Conservation (phyloP, 805 yeast species). For the Kuraishia floccosa region DNA sequence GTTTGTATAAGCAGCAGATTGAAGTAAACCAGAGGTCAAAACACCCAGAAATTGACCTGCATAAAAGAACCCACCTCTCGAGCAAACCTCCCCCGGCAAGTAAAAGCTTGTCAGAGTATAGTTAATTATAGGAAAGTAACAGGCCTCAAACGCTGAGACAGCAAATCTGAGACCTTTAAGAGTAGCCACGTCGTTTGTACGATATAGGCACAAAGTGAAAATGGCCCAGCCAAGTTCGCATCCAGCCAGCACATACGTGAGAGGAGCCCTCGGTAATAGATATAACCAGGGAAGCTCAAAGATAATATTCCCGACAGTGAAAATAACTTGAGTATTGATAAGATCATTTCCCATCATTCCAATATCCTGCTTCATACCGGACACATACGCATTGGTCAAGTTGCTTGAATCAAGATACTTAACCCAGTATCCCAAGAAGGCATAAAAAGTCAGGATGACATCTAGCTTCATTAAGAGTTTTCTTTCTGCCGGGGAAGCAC, state of each 20-base stretch:
- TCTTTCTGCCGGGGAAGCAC: slow-evolving; percentile 18
- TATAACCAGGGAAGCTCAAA: slow-evolving; percentile 56
- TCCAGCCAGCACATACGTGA: slow-evolving; percentile 38
- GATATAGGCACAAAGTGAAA: slow-evolving; percentile 45
- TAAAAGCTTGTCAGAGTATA: slow-evolving; percentile 49
- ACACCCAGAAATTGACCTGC: slow-evolving; percentile 53
- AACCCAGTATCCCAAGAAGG: slow-evolving; percentile 17
- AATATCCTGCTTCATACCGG: slow-evolving; percentile 42
- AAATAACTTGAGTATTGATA: slow-evolving; percentile 46
- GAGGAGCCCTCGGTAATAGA: slow-evolving; percentile 41
- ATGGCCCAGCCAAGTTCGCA: slow-evolving; percentile 62
- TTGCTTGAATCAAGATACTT: slow-evolving; percentile 46
- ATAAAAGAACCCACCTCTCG: slow-evolving; percentile 55
- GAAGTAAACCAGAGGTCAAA: slow-evolving; percentile 45
- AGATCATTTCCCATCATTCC: slow-evolving; percentile 51
- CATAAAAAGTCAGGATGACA: slow-evolving; percentile 14
- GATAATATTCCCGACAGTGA: slow-evolving; percentile 44
- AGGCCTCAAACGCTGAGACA: slow-evolving; percentile 60
- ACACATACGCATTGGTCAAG: slow-evolving; percentile 48
- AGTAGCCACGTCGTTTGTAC: slow-evolving; percentile 34
- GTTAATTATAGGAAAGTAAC: slow-evolving; percentile 53
- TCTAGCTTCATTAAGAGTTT: slow-evolving; percentile 20
- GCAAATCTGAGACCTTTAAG: slow-evolving; percentile 55
- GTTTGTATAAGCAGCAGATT: slow-evolving; percentile 22
- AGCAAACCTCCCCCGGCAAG: slow-evolving; percentile 40